These are phyloP conservation scores for Microthyrium microscopicum DNA, from an alignment of 2,329 filamentous ascomycete species.

Conservation along the genomic window DNA sequence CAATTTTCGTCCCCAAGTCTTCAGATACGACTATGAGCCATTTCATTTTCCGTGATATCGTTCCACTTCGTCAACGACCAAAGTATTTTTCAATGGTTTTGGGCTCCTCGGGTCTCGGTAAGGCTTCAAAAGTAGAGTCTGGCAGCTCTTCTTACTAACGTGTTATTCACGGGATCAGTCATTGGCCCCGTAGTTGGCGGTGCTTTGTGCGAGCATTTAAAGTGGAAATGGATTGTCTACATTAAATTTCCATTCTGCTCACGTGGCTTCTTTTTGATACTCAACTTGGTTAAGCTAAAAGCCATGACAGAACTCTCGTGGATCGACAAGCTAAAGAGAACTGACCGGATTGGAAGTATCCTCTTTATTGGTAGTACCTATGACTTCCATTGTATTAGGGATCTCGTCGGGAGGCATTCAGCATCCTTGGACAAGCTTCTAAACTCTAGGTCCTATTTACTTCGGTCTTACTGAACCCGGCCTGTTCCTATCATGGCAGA, in stretches of 20 bases:
- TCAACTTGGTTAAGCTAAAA: no score
- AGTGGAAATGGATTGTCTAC: slow-evolving; percentile 21
- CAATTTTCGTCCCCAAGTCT: no score
- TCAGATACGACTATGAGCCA: no score
- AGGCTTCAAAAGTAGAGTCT: no score
- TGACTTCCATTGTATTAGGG: slow-evolving; percentile 24
- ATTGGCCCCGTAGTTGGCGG: slow-evolving; percentile 20
- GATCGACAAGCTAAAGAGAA: slow-evolving; percentile 13
- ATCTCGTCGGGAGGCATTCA: slow-evolving; percentile 26
- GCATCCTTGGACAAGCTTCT: slow-evolving; percentile 22
- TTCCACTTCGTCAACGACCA: slow-evolving; percentile 8
- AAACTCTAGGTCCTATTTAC: slow-evolving; percentile 23
- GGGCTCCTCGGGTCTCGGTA: slow-evolving; percentile 14
- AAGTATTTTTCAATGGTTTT: slow-evolving; percentile 5
- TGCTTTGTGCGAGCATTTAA: slow-evolving; percentile 11
- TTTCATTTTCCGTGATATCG: slow-evolving; percentile 11
- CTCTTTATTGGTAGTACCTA: slow-evolving; percentile 23
- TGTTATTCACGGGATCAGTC: no score
- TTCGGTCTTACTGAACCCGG: slow-evolving; percentile 18
- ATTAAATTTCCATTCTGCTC: no score
- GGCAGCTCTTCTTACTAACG: no score
- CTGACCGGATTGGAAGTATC: slow-evolving; percentile 27
- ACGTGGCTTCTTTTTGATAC: no score
- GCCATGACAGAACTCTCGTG: neutral
- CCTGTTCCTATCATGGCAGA: no score